Conservation (phyloP, 352 stramenopile genomes). For the Pythium sukuiense region DNA sequence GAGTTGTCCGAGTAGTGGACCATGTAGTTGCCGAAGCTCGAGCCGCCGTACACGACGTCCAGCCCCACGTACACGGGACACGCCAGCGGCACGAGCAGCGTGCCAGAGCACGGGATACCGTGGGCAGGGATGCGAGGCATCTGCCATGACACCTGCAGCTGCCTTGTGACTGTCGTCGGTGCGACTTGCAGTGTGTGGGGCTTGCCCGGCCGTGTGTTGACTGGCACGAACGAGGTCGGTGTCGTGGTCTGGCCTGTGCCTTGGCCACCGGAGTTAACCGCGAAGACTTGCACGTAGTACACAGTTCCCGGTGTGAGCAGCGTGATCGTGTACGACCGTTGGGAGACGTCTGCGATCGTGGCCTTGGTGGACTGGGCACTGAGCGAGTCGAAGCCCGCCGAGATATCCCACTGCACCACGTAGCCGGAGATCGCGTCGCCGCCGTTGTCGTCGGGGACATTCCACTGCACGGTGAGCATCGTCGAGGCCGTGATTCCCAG, state of each 20-base stretch:
- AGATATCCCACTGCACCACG: conserved; percentile 92
- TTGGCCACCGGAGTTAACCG: conserved; percentile 58
- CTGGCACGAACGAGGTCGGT: conserved; percentile 48
- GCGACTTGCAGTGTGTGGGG: conserved; percentile 49
- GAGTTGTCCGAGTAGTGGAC: conserved; percentile 88
- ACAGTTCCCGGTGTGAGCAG: conserved; percentile 73
- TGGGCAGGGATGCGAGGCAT: conserved; percentile 60
- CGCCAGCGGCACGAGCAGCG: conserved; percentile 45
- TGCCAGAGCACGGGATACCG: conserved; percentile 66
- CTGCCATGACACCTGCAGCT: conserved; percentile 69
- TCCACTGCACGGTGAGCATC: conserved; percentile 92
- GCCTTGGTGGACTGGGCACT: conserved; percentile 61
- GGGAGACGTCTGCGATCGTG: conserved; percentile 51
- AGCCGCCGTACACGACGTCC: conserved; percentile 91
- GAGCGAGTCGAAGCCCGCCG: conserved; percentile 84
- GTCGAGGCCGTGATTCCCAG: conserved; percentile 78
- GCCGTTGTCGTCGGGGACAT: conserved; percentile 81
- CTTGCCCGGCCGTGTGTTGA: conserved; percentile 63
- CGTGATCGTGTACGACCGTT: conserved; percentile 78
- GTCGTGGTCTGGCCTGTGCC: conserved; percentile 58
- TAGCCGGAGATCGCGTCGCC: conserved; percentile 90
- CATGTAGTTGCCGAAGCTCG: conserved; percentile 89
- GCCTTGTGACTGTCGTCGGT: conserved; percentile 29
- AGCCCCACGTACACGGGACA: conserved; percentile 64
- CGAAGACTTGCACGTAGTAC: conserved; percentile 92